Conservation (phyloP, 306 rosid genomes). For the Cotoneaster glaucophyllus region DNA sequence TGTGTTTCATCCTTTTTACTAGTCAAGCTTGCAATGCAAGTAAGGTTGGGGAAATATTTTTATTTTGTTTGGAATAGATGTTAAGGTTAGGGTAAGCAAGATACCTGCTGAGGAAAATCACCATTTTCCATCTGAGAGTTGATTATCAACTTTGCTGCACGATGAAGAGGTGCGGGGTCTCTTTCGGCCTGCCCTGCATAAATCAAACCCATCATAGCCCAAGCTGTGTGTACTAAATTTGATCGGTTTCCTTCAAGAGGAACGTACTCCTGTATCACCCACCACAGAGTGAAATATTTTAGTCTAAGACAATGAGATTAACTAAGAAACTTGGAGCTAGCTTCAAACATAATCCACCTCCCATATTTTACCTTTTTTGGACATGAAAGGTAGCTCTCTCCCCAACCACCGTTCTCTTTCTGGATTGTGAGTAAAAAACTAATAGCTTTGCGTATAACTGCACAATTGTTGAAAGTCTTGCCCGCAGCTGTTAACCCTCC, state of each 20-base stretch:
- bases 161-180: conserved; percentile 49
- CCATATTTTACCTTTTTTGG: conserved; percentile 28
- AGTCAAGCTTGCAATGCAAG: too few relatives aligned
- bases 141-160: conserved; percentile 46
- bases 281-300: not conserved
- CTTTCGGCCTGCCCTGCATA: conserved; percentile 50
- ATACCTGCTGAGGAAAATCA: conserved; percentile 17
- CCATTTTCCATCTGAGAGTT: conserved; percentile 59
- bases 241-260: conserved; percentile 48
- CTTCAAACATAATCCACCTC: not conserved
- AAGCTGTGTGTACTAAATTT: conserved; percentile 61
- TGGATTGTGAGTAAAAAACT: conserved; percentile 25
- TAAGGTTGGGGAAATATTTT: too few relatives aligned
- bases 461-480: too few relatives aligned
- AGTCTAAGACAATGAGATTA: not conserved
- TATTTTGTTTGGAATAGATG: too few relatives aligned
- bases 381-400: conserved; percentile 57
- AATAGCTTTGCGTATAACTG: too few relatives aligned
- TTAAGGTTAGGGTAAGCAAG: too few relatives aligned
- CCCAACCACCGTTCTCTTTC: conserved; percentile 68
- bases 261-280: conserved; percentile 26
- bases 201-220: conserved; percentile 68
- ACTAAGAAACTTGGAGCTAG: not conserved
- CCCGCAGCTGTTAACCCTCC: too few relatives aligned
- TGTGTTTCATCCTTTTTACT: too few relatives aligned